Conservation (phyloP, 352 stramenopile genomes). For the Globisporangium nagaii region DNA sequence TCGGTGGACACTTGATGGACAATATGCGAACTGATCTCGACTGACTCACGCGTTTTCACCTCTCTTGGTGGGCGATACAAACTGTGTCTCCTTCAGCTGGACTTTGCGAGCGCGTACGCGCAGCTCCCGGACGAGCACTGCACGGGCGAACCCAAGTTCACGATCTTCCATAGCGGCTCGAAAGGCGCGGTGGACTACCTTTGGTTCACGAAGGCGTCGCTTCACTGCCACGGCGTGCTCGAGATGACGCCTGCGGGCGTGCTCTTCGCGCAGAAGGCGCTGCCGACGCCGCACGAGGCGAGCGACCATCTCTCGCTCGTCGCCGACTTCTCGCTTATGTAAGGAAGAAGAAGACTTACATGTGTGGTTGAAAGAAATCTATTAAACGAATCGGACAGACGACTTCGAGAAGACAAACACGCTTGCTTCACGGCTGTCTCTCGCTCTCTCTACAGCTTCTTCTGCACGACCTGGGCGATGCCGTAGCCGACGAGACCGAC, state of each 20-base stretch:
- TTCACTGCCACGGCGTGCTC: slow-evolving; percentile 59
- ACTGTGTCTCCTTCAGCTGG: slow-evolving; percentile 26
- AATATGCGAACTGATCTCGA: too few species aligned
- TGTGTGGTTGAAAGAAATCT: background rate
- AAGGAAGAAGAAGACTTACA: background rate
- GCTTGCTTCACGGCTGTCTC: background rate
- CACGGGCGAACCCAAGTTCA: slow-evolving; percentile 70
- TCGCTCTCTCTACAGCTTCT: slow-evolving; percentile 22
- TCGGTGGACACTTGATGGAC: background rate
- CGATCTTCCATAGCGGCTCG: slow-evolving; percentile 54
- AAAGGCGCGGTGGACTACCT: slow-evolving; percentile 70
- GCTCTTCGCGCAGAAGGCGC: slow-evolving; percentile 39
- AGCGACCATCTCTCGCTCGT: slow-evolving; percentile 70
- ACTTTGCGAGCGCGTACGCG: slow-evolving; percentile 57
- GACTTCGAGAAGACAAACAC: background rate
- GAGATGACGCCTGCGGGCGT: slow-evolving; percentile 49
- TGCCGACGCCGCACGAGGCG: slow-evolving; percentile 47
- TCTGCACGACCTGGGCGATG: slow-evolving; percentile 43
- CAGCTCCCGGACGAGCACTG: slow-evolving; percentile 34
- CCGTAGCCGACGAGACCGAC: slow-evolving; percentile 61
- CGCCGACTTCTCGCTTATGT: slow-evolving; percentile 50
- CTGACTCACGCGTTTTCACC: background rate
- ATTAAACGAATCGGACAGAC: background rate
- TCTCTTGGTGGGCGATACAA: too few species aligned
- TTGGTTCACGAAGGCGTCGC: slow-evolving; percentile 42